Evolutionary conservation across 1,284 basidiomycete species (phyloP).

Genomic region (Cutaneotrichosporon daszewskae): DNA sequence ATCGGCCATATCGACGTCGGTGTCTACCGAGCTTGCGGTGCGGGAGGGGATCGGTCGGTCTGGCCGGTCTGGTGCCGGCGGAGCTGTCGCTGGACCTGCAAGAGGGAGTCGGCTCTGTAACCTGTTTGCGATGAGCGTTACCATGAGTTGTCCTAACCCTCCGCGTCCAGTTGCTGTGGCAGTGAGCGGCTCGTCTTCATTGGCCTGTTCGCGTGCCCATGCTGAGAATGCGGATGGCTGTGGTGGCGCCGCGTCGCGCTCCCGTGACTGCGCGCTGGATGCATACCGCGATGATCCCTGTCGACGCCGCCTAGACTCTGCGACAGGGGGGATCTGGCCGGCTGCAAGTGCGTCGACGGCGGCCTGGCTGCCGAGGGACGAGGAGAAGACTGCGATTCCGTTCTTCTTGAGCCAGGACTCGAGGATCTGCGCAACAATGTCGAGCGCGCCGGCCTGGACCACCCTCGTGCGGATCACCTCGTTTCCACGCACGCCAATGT

Average conservation of each 20-base stretch:
- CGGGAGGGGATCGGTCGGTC: background rate
- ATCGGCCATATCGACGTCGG: conserved; percentile 46
- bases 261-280: background rate
- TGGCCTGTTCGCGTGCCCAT: background rate
- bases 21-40: conserved; percentile 20
- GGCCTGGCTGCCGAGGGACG: conserved; percentile 53
- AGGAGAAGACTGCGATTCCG: conserved; percentile 52
- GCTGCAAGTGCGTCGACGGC: conserved; percentile 56
- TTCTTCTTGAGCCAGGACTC: conserved; percentile 85
- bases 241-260: background rate
- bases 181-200: background rate
- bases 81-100: background rate
- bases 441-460: conserved; percentile 91
- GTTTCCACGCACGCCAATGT: conserved; percentile 94
- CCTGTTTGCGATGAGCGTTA: conserved; percentile 14
- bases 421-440: conserved; percentile 88
- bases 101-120: conserved; percentile 8
- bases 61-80: background rate
- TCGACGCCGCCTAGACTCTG: conserved; percentile 6
- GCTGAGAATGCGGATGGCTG: background rate
- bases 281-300: conserved; percentile 1
- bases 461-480: conserved; percentile 87
- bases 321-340: conserved; percentile 37
- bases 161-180: background rate
- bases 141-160: conserved; percentile 1